Percentiles rank a stretch among this genome's conserved stretches.
Evolutionary conservation across 1,139 yeast genomes (phyloP).

Genomic region (Spathaspora sp.): DNA sequence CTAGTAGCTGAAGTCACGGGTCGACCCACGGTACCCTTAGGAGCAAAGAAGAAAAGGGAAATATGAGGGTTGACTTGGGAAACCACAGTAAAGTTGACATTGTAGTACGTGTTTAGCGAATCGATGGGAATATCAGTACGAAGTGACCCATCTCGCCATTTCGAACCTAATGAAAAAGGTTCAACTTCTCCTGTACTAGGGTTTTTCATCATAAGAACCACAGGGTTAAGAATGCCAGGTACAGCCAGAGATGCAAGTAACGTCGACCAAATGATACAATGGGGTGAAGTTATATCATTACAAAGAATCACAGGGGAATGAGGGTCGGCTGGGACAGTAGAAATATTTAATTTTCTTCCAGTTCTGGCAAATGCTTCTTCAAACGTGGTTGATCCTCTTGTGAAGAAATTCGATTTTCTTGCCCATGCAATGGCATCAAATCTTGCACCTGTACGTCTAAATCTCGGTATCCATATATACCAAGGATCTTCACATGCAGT

Average conservation of each 20-base stretch:
- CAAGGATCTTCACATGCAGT: constrained; percentile 73
- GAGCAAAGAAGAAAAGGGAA: constrained; percentile 72
- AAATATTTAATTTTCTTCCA: constrained; percentile 68
- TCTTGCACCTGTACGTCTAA: constrained; percentile 76
- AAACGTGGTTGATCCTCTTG: constrained; percentile 71
- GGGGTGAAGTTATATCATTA: constrained; percentile 74
- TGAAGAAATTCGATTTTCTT: constrained; percentile 63
- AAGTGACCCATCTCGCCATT: constrained; percentile 75
- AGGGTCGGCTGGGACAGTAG: constrained; percentile 81
- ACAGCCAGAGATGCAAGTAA: constrained; percentile 79
- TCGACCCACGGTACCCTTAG: constrained; percentile 78
- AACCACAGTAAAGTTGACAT: constrained; percentile 73
- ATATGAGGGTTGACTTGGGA: constrained; percentile 86
- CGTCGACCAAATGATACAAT: constrained; percentile 82
- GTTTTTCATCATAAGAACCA: constrained; percentile 72
- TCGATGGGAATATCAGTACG: constrained; percentile 73
- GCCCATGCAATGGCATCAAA: constrained; percentile 81
- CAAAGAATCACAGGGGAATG: constrained; percentile 80
- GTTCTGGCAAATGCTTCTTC: constrained; percentile 67
- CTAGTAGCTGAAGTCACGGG: constrained; percentile 63
- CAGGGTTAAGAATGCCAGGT: constrained; percentile 83
- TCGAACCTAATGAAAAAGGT: constrained; percentile 73
- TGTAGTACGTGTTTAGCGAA: constrained; percentile 71
- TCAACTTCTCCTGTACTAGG: constrained; percentile 41
- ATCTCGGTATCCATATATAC: constrained; percentile 59